A percentile compares a stretch with the other conserved stretches of the same genome.
Conservation (phyloP, 2,329 filamentous ascomycete genomes). For the Ophioceras dolichostomum region DNA sequence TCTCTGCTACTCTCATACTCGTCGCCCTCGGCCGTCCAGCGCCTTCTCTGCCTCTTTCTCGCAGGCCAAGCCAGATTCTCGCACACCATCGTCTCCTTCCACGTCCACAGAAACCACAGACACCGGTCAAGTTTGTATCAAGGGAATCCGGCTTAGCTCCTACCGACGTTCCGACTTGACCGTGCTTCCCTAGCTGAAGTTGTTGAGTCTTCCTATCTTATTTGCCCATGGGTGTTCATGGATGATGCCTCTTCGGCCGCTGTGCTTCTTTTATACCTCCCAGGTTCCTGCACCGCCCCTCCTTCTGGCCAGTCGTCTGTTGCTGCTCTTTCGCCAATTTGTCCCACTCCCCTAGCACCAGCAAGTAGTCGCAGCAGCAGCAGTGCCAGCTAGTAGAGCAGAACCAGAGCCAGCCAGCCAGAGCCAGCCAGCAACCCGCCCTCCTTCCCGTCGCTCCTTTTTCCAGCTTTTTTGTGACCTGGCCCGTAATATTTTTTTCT, state of each 20-base stretch:
- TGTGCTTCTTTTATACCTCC: slow-evolving; percentile 36
- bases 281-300: slow-evolving; percentile 36
- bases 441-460: too few relatives aligned
- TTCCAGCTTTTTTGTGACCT: too few relatives aligned
- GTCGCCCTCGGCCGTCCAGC: too few relatives aligned
- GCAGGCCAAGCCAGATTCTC: slow-evolving; percentile 25
- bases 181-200: too few relatives aligned
- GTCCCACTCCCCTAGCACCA: too few relatives aligned
- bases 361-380: too few relatives aligned
- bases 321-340: slow-evolving; percentile 28
- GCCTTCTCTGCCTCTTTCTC: slow-evolving; percentile 17
- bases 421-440: too few relatives aligned
- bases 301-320: slow-evolving; percentile 23
- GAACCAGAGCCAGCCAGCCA: too few relatives aligned
- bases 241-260: slow-evolving; percentile 27
- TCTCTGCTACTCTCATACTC: too few relatives aligned
- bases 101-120: slow-evolving; percentile 20
- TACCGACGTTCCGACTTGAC: slow-evolving; percentile 37
- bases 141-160: slow-evolving; percentile 35
- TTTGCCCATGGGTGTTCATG: slow-evolving; percentile 17
- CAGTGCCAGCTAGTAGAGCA: too few relatives aligned
- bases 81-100: slow-evolving; percentile 18
- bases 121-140: slow-evolving; percentile 29
- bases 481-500: too few relatives aligned
- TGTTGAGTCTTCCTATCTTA: too few relatives aligned